Evolutionary conservation across 768 basidiomycete species (phyloP), one percentile per base, ranked within the genome.

Genomic region (Panaeolus cyanescens): DNA sequence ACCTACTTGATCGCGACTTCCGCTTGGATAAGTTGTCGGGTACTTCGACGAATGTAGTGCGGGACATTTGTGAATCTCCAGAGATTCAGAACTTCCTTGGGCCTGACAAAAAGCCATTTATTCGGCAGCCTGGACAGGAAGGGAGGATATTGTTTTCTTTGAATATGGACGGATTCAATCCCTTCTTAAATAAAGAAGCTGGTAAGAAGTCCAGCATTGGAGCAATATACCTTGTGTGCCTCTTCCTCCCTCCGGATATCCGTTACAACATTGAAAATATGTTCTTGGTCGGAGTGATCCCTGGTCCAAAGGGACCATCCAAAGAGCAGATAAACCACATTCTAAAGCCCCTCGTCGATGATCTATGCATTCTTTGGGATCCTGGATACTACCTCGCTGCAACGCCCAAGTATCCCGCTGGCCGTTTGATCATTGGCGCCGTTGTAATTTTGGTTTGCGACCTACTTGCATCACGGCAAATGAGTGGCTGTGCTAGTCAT

Each of bases 1-100:
- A 58, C 4, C 36, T 60, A 2, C 62, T 74, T 45, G 65, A 70
- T 17, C 31, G 53, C 1, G 40, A 55, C 15, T 37, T 2, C n/a
- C 10, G 19, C 1, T 22, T 9, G 19, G 19, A n/a, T 4, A 13
- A n/a, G 55, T 2, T 6, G 10, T 31, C 5, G 20, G 13, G 22
- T 22, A 30, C 4, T 37, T 3, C 36, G 13, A n/a, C 36, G 13
- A n/a, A 37, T 37, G 36, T 37, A 15, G 22, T 61, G 5, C 34
- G 37, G 28, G 64, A 64, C 50, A 61, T 61, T 15, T 54, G 45
- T 34, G 60, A 62, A 13, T 58, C 64, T 10, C 32, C 50, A 0
- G 33, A 31, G 17, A 22, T 58, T 28, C 42, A 25, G 22, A 34
- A 54, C 5, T 45, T 57, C 9, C 37, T 45, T 3, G 60, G 61